Evolutionary conservation across 345 rosid genomes (phyloP), one percentile per base, ranked within the genome.

Genomic region (Eucalyptus cloeziana): DNA sequence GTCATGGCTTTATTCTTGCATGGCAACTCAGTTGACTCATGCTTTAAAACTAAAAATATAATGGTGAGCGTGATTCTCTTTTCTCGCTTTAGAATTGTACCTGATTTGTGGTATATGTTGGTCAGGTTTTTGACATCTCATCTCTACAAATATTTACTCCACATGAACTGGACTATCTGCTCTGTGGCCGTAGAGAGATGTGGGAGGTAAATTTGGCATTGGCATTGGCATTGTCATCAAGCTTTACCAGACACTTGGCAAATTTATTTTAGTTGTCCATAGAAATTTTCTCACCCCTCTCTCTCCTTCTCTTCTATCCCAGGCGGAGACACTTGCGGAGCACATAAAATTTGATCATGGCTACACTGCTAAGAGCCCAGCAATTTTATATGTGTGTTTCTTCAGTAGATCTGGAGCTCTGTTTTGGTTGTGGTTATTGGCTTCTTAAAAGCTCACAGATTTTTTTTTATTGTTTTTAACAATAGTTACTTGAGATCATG

Each of bases 321-420:
- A 98, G 99, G 92, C 96, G 30, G 99, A 95, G 80, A 92, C 98
- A 51, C 99, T 98, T 89, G 94, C 91, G 76, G 99, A 98, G 90
- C 99, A 98, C 92, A 96, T 97, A 89, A 98, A 97, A 92, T 98
- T 98, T 27, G 99, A 98, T 93, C 99, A 98, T 87, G 99, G 99
- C 87, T 98, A 97, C 91, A 98, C 96, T 47, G 98, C 99, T 45
- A 98, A 94, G 95, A 97, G 99, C 91, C 99, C 99, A 87, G 98
- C 99, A 86, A 94, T 98, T 56, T 62, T 97, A 52, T 93, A 95
- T 56, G 99, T 98, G 94, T 81, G 95, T 27, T 60, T 91, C 86
- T 88, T 89, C 76, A 69, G 85, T 81, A 15, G 40, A 37, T 76
- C 49, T n/a, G 64, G 49, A 52, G 24, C 49, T 45, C 14, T 86